phyloP scores from a whole-genome alignment of 2,329 filamentous ascomycete genomes.

The Calonectria montana region DNA sequence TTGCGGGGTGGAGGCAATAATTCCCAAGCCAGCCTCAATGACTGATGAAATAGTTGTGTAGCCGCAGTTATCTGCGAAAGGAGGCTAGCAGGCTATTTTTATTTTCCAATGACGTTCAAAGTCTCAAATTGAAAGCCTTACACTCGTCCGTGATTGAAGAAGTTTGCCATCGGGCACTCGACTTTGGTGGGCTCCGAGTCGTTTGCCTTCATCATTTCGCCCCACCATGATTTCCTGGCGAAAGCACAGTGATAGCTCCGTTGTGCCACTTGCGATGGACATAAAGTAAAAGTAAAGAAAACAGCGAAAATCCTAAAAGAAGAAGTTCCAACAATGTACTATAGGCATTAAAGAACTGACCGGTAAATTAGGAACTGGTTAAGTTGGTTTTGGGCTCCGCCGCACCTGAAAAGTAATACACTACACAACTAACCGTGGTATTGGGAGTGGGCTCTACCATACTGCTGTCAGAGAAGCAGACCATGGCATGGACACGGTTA shows the following conservation, averaged over 20 bases:
- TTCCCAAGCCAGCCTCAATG: too few relatives aligned
- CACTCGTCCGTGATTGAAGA: too few relatives aligned
- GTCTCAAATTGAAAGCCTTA: too few relatives aligned
- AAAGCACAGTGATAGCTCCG: background rate
- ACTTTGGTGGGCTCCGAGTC: too few relatives aligned
- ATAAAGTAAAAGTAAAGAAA: background rate
- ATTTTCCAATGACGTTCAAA: too few relatives aligned
- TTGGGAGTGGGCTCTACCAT: background rate
- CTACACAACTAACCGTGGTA: background rate
- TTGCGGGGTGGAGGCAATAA: too few relatives aligned
- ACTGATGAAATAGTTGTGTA: too few relatives aligned
- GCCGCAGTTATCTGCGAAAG: too few relatives aligned
- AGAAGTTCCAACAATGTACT: background rate
- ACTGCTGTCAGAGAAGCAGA: background rate
- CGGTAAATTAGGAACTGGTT: background rate
- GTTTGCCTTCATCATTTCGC: background rate
- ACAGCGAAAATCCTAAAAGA: background rate
- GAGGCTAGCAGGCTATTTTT: too few relatives aligned
- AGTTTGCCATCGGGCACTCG: too few relatives aligned
- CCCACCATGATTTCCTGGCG: background rate
- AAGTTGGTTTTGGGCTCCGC: background rate
- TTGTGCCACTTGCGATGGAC: background rate
- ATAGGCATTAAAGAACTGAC: background rate
- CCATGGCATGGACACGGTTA: background rate
- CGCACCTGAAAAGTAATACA: background rate